phyloP scores from a whole-genome alignment of 169 alveolate genomes.

The Eimeria sp. region DNA sequence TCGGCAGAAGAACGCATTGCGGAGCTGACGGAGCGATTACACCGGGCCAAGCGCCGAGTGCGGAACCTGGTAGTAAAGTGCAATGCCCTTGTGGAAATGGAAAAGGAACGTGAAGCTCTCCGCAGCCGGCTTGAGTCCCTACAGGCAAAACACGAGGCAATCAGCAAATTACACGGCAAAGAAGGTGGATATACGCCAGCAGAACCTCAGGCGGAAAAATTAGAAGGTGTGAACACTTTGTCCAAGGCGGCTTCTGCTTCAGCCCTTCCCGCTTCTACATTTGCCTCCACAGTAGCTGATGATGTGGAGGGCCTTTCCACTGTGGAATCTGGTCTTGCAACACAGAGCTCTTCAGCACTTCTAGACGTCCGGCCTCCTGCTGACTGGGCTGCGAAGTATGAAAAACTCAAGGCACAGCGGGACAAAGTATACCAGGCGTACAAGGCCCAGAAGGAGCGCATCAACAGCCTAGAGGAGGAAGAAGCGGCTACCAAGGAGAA shows the following conservation, averaged over 20 bases:
- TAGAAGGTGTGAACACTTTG: not conserved
- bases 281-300: not conserved
- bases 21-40: constrained; percentile 50
- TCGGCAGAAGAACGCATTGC: constrained; percentile 61
- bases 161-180: not conserved
- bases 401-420: constrained; percentile 47
- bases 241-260: constrained; percentile 53
- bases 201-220: not conserved
- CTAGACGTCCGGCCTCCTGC: constrained; percentile 31
- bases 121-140: constrained; percentile 61
- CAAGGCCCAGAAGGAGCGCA: constrained; percentile 70
- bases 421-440: constrained; percentile 57
- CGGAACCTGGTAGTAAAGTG: constrained; percentile 66
- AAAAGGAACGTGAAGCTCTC: constrained; percentile 44
- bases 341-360: constrained; percentile 70
- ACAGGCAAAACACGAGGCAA: constrained; percentile 61
- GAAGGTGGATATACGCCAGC: not conserved
- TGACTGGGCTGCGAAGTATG: constrained; percentile 54
- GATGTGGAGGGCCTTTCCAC: not conserved
- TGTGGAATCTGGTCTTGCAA: not conserved
- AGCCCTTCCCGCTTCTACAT: constrained; percentile 25
- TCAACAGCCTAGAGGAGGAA: constrained; percentile 52
- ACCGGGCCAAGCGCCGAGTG: constrained; percentile 70
- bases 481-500: constrained; percentile 26
- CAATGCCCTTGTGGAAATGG: constrained; percentile 71